A percentile compares a stretch with the other conserved stretches of the same genome.
Evolutionary conservation across 73 alveolate species (phyloP).

Genomic region (Diophrys appendiculata): DNA sequence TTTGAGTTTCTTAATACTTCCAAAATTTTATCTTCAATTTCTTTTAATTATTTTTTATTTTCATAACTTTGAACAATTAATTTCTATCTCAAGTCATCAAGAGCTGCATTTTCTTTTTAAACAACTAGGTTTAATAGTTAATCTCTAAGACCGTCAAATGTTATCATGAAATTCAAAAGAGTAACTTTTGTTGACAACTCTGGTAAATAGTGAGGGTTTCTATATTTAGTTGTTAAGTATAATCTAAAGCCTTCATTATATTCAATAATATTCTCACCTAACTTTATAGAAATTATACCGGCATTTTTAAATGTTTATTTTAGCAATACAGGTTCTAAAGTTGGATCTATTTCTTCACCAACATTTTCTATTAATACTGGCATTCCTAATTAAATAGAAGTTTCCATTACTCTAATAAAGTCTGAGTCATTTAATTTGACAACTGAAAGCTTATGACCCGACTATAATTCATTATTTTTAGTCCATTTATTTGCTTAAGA

Average conservation of each 20-base stretch:
- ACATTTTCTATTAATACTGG: slow-evolving; percentile 94
- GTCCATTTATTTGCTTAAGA: slow-evolving; percentile 87
- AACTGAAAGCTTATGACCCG: slow-evolving; percentile 33
- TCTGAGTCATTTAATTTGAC: slow-evolving; percentile 81
- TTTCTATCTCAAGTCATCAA: slow-evolving; percentile 97
- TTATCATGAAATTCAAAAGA: slow-evolving; percentile 93
- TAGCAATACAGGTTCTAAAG: slow-evolving; percentile 89
- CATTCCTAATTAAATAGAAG: slow-evolving; percentile 83
- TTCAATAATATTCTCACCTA: slow-evolving; percentile 91
- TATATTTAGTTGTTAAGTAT: slow-evolving; percentile 86
- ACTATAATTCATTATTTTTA: slow-evolving; percentile 69
- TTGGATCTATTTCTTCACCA: slow-evolving; percentile 95
- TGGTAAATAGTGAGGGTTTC: slow-evolving; percentile 98
- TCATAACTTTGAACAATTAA: slow-evolving; percentile 80
- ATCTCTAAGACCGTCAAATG: slow-evolving; percentile 96
- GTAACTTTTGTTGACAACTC: slow-evolving; percentile 94
- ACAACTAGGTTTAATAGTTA: slow-evolving; percentile 97
- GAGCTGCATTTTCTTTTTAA: slow-evolving; percentile 98
- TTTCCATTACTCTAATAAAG: slow-evolving; percentile 80
- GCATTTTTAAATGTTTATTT: slow-evolving; percentile 89
- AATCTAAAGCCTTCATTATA: slow-evolving; percentile 87
- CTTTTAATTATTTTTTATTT: slow-evolving; percentile 84
- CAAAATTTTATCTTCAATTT: slow-evolving; percentile 91
- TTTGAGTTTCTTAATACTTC: slow-evolving; percentile 85
- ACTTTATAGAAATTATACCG: slow-evolving; percentile 79